These are phyloP conservation scores for Mucor plumbeus DNA, from an alignment of 371 early-diverging fungal genomes.

Conservation along the genomic window DNA sequence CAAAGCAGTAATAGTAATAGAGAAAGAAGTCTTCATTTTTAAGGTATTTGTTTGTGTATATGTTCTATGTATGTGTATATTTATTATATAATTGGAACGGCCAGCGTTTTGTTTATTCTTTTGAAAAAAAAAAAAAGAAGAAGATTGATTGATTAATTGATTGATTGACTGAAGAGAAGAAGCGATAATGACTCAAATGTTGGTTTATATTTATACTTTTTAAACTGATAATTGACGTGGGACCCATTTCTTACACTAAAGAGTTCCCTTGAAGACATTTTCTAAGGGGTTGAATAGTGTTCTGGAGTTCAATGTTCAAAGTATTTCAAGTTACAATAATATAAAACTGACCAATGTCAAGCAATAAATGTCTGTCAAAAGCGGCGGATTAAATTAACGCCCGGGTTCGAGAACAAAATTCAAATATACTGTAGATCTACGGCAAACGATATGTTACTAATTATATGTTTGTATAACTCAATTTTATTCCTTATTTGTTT, in stretches of 20 bases:
- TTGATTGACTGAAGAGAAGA: not conserved
- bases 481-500: not conserved
- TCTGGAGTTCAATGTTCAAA: not conserved
- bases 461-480: not conserved
- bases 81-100: not conserved
- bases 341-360: not conserved
- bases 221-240: not conserved
- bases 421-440: not conserved
- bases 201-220: conserved; percentile 2
- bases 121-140: not conserved
- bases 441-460: not conserved
- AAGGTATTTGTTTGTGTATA: not conserved
- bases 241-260: conserved; percentile 1
- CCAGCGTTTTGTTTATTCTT: not conserved
- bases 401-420: conserved; percentile 3
- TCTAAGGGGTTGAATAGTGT: not conserved
- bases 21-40: conserved; percentile 4
- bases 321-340: not conserved
- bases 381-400: not conserved
- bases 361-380: conserved; percentile 3
- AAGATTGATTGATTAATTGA: too few relatives aligned
- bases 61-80: not conserved
- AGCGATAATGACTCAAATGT: not conserved
- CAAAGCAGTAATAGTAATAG: not conserved
- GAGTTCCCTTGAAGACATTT: not conserved